Evolutionary conservation across 768 basidiomycete genomes (phyloP).

Genomic region (Dendrothele bispora): DNA sequence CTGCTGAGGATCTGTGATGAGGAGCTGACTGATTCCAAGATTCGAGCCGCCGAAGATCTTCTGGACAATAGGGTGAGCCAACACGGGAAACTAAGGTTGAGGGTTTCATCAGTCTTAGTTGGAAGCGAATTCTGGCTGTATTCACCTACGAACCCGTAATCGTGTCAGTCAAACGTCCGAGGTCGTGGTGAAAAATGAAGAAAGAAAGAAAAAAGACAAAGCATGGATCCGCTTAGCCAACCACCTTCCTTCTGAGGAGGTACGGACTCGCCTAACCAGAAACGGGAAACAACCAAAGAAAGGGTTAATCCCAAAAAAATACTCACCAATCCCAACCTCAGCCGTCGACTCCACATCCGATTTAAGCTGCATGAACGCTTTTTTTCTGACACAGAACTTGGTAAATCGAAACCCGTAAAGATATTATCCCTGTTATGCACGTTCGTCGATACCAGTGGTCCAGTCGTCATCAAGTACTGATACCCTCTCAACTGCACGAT

Average conservation of each 20-base stretch:
- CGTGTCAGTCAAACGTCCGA: too few species aligned
- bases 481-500: slow-evolving; percentile 71
- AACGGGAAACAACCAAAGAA: not conserved
- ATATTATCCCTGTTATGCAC: slow-evolving; percentile 39
- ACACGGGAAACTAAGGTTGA: slow-evolving; percentile 65
- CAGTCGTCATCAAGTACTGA: slow-evolving; percentile 49
- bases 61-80: slow-evolving; percentile 76
- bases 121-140: slow-evolving; percentile 60
- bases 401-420: slow-evolving; percentile 59
- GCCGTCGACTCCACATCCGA: slow-evolving; percentile 60
- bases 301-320: not conserved
- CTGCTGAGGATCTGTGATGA: slow-evolving; percentile 61
- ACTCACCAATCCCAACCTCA: slow-evolving; percentile 56
- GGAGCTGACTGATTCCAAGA: slow-evolving; percentile 56
- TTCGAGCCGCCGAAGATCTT: slow-evolving; percentile 59
- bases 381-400: slow-evolving; percentile 59
- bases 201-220: too few species aligned
- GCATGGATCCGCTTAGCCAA: too few species aligned
- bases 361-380: slow-evolving; percentile 63
- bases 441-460: slow-evolving; percentile 22
- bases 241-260: too few species aligned
- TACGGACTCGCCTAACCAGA: slow-evolving; percentile 52
- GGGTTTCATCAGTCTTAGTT: slow-evolving; percentile 57
- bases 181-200: too few species aligned
- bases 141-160: too few species aligned